phyloP scores from a whole-genome alignment of 305 asterid species.

The Fraxinus sp. region DNA sequence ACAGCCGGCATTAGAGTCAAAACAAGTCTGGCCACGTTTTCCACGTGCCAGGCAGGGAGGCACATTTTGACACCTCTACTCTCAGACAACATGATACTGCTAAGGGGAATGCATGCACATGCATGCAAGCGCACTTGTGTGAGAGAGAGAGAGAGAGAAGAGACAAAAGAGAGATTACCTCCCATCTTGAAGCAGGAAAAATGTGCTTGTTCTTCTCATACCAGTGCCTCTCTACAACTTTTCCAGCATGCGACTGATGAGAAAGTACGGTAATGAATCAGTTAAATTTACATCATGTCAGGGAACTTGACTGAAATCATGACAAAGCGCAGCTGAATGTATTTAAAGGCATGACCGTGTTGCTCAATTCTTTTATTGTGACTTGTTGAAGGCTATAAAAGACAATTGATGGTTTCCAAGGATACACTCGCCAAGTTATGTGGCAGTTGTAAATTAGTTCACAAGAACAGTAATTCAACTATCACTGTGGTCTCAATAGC shows the following conservation, averaged over 20 bases:
- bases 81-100: not conserved
- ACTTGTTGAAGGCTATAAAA: not conserved
- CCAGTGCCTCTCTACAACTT: slow-evolving; percentile 99
- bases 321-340: not conserved
- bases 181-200: slow-evolving; percentile 99
- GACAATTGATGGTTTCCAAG: not conserved
- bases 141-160: slow-evolving; percentile 4
- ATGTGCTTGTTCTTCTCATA: slow-evolving; percentile 98
- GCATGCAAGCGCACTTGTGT: not conserved
- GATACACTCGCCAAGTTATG: not conserved
- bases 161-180: slow-evolving; percentile 41
- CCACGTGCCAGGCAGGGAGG: not conserved
- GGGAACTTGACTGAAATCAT: not conserved
- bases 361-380: not conserved
- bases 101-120: not conserved
- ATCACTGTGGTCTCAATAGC: not conserved
- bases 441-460: not conserved
- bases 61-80: not conserved
- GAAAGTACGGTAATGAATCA: slow-evolving; percentile 10
- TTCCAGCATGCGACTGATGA: slow-evolving; percentile 95
- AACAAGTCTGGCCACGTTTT: not conserved
- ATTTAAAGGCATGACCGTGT: not conserved
- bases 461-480: not conserved
- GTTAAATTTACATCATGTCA: slow-evolving; percentile 1
- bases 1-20: not conserved